Evolutionary conservation across 1,139 yeast species (phyloP), one percentile per base, ranked within the genome.

Genomic region (Yamadazyma atmosphaerica): DNA sequence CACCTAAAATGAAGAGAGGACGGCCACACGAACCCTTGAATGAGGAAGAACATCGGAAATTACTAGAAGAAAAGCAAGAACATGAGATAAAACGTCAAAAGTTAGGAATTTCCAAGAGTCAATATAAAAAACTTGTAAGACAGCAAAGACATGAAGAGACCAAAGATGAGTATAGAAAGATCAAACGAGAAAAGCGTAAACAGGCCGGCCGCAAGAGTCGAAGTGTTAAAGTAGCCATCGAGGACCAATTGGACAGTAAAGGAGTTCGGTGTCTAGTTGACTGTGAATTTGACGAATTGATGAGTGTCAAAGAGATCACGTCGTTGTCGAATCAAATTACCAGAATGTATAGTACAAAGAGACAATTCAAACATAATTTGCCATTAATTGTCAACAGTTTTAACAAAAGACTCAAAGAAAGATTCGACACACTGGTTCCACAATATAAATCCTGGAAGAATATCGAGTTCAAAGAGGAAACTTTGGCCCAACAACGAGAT

Each of bases 261-360:
- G 56, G 32, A 56, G 72, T 77, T 31, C 65, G 65, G 4, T 72
- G 90, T 26, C 65, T 89, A 14, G 59, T 92, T 48, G 98, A 92
- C 61, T 92, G 98, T 63, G 86, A 76, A 17, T 92, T 92, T 59
- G 98, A 92, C 55, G 89, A 86, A 32, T 61, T 86, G 53, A 92
- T 92, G 98, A 79, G 74, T 36, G 85, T 81, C 28, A 82, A 73
- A 57, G 98, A 92, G 55, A 77, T 86, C 33, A 78, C 77, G 2
- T 86, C 96, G 14, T 64, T 90, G 56, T 79, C 90, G 9, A 78
- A 81, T 44, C 98, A 92, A 61, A 73, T 92, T 36, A 79, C 92
- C 9, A 71, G 97, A 42, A 76, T 89, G 41, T 90, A 92, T 60
- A 78, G 95, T 7, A 83, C 84, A 17, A 87, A 85, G 57, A 75